Base-by-base conservation (phyloP, 192 early-diverging fungal genomes). In the Obelidium mucronatum region DNA sequence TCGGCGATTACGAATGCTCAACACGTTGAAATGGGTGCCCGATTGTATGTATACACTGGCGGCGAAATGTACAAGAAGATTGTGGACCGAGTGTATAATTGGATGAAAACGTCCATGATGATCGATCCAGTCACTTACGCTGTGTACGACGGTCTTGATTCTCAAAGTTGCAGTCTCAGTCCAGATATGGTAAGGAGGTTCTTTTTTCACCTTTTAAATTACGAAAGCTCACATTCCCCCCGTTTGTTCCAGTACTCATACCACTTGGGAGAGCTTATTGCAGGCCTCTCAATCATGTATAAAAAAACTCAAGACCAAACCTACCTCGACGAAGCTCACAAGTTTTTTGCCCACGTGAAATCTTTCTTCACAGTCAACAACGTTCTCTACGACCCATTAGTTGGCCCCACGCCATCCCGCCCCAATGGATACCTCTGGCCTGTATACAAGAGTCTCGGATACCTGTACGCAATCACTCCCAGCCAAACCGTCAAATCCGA, bases 1-100 rank as follows among this genome's bases (percentile, higher is more conserved):
- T 84, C 82, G 6, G 67, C 80, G 15, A 87, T 87, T 55, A 79
- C 85, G 11, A 82, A 87, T 71, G 78, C 64, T 1, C 75, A 87
- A 69, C 65, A 71, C 30, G 56, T 87, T 35, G 60, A 70, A 8
- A 34, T 87, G 34, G 61, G 70, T 58, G 82, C 82, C 1, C 58
- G 85, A 55, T 63, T 87, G 30, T 73, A 70, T 39, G 40, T 60
- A 31, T 40, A 77, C 24, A 83, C 77, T 2, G 58, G 61, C 2
- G 75, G 81, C 68, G 33, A 56, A 51, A 76, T 71, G 37, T 84
- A 84, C 63, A 24, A 66, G 37, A 65, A 82, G 2, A 31, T 39
- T 44, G 76, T 75, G 2, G 66, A 79, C 2, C 34, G 36, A 13
- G 69, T 72, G 26, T 84, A 83, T 71, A 35, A 42, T 2, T 87